Evolutionary conservation across 176 grass and related monocot genomes (phyloP).

Genomic region (Bonia amplexicaulis): DNA sequence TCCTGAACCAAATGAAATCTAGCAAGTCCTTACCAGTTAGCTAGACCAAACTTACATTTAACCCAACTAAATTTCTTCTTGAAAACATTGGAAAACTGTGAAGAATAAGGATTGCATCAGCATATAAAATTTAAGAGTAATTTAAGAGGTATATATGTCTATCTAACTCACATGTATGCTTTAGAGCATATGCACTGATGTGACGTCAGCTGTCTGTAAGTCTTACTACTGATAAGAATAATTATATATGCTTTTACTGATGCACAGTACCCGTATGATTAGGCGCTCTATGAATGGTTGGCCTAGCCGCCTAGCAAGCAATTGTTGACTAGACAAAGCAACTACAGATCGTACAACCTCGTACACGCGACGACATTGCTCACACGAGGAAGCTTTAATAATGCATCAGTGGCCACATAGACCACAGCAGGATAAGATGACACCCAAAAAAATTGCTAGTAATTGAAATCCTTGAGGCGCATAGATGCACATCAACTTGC

Average conservation of each 20-base stretch:
- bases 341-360: constrained; percentile 14
- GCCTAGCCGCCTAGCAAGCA: background rate
- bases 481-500: background rate
- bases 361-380: constrained; percentile 10
- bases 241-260: background rate
- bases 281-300: constrained; percentile 36
- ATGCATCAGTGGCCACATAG: constrained; percentile 36
- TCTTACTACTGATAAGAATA: too few species aligned
- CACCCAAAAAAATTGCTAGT: background rate
- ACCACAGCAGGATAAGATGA: constrained; percentile 24
- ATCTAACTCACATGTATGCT: too few species aligned
- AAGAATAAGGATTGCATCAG: background rate
- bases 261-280: constrained; percentile 21
- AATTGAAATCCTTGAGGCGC: background rate
- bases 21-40: background rate
- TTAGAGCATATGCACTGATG: too few species aligned
- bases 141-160: too few species aligned
- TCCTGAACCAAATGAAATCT: background rate
- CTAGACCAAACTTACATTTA: background rate
- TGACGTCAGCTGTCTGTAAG: too few species aligned
- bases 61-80: background rate
- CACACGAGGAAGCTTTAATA: constrained; percentile 16
- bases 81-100: background rate
- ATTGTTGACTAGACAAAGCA: constrained; percentile 24
- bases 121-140: background rate